Percentiles rank a stretch among this genome's conserved stretches.
phyloP scores from a whole-genome alignment of 2,329 filamentous ascomycete genomes.

The Fusarium pininemorale region DNA sequence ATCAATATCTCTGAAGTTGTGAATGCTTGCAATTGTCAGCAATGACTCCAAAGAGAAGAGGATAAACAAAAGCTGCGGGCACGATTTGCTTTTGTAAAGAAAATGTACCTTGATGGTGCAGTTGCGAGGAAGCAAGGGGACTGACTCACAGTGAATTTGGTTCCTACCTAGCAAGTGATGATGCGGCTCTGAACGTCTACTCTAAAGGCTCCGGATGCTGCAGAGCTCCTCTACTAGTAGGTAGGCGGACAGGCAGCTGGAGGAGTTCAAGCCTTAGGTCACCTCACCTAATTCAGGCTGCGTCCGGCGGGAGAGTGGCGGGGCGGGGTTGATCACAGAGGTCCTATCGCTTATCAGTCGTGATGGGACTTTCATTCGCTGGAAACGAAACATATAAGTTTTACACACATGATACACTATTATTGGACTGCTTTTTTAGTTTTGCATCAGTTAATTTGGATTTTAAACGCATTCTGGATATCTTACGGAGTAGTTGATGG shows the following conservation, averaged over 20 bases:
- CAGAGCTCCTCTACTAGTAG: conserved; percentile 2
- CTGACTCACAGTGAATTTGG: conserved; percentile 17
- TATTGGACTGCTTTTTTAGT: background rate
- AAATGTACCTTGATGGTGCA: conserved; percentile 32
- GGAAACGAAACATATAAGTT: background rate
- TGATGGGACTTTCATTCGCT: background rate
- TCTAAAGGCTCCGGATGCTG: conserved; percentile 14
- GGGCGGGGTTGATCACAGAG: background rate
- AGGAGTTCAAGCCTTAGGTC: conserved; percentile 14
- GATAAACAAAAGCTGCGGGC: background rate
- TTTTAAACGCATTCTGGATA: too few species aligned
- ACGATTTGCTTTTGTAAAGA: background rate
- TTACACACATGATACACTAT: background rate
- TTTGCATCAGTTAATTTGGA: background rate
- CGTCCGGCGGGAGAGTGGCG: background rate
- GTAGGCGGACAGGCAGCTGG: conserved; percentile 20
- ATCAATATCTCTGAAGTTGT: background rate
- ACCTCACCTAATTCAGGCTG: background rate
- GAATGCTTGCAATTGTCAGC: conserved; percentile 19
- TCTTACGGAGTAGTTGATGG: too few species aligned
- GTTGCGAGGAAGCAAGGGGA: background rate
- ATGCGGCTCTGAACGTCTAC: conserved; percentile 26
- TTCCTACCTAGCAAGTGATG: conserved; percentile 15
- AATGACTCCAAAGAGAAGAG: background rate
- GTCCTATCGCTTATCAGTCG: background rate